A percentile compares a stretch with the other conserved stretches of the same genome.
Conservation (phyloP, 1,139 yeast species). For the Debaryomyces robertsiae region DNA sequence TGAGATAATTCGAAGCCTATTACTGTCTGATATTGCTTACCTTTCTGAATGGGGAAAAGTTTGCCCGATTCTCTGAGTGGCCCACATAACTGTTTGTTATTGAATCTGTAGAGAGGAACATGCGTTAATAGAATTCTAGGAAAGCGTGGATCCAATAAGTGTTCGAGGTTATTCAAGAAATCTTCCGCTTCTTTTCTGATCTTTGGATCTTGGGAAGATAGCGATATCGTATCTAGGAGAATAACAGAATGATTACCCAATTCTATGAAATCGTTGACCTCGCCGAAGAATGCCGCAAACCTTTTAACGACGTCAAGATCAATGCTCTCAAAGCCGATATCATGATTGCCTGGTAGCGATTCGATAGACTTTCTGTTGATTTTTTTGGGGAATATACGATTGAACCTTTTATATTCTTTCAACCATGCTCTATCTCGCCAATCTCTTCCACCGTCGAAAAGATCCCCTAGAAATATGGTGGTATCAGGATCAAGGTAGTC, state of each 20-base stretch:
- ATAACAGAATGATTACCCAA: conserved; percentile 79
- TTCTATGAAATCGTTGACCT: conserved; percentile 53
- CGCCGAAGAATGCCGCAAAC: conserved; percentile 75
- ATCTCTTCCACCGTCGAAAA: conserved; percentile 93
- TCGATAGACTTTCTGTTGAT: conserved; percentile 51
- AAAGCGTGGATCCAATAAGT: conserved; percentile 27
- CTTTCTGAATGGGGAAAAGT: conserved; percentile 67
- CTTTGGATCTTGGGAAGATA: conserved; percentile 48
- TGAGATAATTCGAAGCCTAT: conserved; percentile 57
- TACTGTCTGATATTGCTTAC: conserved; percentile 60
- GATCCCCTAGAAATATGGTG: conserved; percentile 80
- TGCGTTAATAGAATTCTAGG: conserved; percentile 71
- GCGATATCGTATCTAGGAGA: conserved; percentile 77
- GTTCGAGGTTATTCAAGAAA: conserved; percentile 29
- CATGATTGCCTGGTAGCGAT: conserved; percentile 91
- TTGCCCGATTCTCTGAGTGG: conserved; percentile 50
- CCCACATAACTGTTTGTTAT: conserved; percentile 42
- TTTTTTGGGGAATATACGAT: conserved; percentile 58
- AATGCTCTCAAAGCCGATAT: conserved; percentile 83
- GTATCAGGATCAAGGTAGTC: conserved; percentile 69
- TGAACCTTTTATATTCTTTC: conserved; percentile 70
- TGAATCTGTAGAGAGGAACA: conserved; percentile 51
- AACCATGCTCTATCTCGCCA: conserved; percentile 70
- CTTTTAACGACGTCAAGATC: conserved; percentile 58
- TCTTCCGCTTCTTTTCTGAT: conserved; percentile 26